Base-by-base conservation (phyloP, 805 yeast species). In the Peterozyma toletana region DNA sequence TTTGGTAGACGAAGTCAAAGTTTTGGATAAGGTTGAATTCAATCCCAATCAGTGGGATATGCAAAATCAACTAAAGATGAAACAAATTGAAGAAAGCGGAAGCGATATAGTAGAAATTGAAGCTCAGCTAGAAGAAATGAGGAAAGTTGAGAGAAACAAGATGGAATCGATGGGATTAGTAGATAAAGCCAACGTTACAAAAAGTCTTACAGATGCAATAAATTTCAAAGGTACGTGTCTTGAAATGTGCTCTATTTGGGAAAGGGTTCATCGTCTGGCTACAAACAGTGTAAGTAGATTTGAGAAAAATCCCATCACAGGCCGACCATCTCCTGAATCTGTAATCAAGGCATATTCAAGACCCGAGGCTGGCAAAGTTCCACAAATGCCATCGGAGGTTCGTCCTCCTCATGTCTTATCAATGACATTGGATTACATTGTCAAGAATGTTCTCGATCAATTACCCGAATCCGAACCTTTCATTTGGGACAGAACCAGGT, bases 341-440 rank as follows among this genome's bases (percentile, higher is more conserved):
- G 96, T 97, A 0, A 76, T 93, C 6, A 93, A 93, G 62, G 95
- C 96, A 1, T 93, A 93, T 58, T 85, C 95, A 17, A 71, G 99
- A 53, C 97, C 99, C 0, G 96, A 96, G 14, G 97, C 98, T 0
- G 99, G 98, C 6, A 96, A 93, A 53, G 96, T 96, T 1, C 98
- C 97, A 2, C 95, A 98, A 2, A 67, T 93, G 46, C 99, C 99
- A 0, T 88, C 97, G 1, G 99, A 93, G 59, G 99, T 93, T 3
- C 72, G 99, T 48, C 96, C 99, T 1, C 99, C 99, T 0, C 75
- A 73, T 43, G 68, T 90, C 1, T 63, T 93, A 36, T 73, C 71
- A 11, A 55, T 68, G 33, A 82, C 97, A 0, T 63, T 93, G 47
- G 71, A 84, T 47, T 87, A 86, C 58, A 70, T 93, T 33, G 75